These are phyloP conservation scores for Chaetoceros muelleri DNA, from an alignment of 108 stramenopile genomes.

Conservation along the genomic window DNA sequence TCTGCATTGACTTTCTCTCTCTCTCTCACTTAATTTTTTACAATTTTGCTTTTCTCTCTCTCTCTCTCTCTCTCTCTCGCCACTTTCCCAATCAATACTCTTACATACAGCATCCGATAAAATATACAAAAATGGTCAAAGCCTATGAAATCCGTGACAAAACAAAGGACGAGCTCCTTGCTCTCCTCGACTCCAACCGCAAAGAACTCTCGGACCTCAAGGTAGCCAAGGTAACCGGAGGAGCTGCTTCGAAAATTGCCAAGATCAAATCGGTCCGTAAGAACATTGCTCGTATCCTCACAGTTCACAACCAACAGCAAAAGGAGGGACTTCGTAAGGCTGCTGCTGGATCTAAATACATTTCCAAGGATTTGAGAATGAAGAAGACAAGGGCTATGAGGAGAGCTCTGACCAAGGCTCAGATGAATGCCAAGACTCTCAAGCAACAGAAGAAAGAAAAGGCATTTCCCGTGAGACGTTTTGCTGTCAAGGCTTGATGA, in stretches of 20 bases:
- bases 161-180: conserved; percentile 94
- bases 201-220: conserved; percentile 89
- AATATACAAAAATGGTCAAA: conserved; percentile 78
- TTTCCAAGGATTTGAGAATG: conserved; percentile 88
- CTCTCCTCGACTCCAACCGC: conserved; percentile 87
- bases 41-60: not conserved
- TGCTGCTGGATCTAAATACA: conserved; percentile 78
- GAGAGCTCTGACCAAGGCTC: conserved; percentile 83
- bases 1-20: too few species aligned
- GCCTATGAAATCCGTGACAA: conserved; percentile 87
- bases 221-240: conserved; percentile 96
- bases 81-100: not conserved
- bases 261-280: conserved; percentile 99
- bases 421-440: conserved; percentile 68
- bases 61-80: not conserved
- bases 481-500: conserved; percentile 82
- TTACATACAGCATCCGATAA: not conserved
- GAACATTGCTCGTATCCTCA: conserved; percentile 93
- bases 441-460: conserved; percentile 76
- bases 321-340: conserved; percentile 93
- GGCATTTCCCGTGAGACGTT: conserved; percentile 65
- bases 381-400: conserved; percentile 99
- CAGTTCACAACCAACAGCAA: conserved; percentile 97
- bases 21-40: too few species aligned
- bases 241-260: conserved; percentile 96